These are phyloP conservation scores for Claviceps sp. DNA, from an alignment of 2,329 filamentous ascomycete species.

Conservation along the genomic window DNA sequence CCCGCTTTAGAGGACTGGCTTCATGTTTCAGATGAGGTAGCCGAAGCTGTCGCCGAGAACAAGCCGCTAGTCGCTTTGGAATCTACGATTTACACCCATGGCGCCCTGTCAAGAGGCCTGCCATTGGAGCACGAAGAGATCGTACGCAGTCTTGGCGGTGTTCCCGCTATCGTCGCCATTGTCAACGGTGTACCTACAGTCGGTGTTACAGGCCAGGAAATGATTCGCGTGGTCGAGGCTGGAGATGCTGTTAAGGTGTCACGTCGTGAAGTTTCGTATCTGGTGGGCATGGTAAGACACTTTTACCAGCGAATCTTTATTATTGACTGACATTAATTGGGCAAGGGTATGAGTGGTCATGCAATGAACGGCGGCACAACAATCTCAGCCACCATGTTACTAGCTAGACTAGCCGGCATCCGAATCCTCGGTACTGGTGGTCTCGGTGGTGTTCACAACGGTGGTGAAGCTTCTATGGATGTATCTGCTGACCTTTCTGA, in stretches of 20 bases:
- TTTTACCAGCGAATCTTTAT: constrained; percentile 2
- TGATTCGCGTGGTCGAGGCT: constrained; percentile 55
- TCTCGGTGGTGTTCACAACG: constrained; percentile 85
- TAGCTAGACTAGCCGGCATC: constrained; percentile 78
- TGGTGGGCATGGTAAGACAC: constrained; percentile 57
- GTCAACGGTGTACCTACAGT: constrained; percentile 72
- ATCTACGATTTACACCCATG: constrained; percentile 95
- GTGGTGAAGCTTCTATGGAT: constrained; percentile 76
- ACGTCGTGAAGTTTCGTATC: constrained; percentile 70
- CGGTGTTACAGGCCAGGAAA: constrained; percentile 59
- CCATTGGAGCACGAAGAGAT: constrained; percentile 73
- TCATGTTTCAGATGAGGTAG: constrained; percentile 68
- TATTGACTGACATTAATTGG: neutral
- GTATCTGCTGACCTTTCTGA: constrained; percentile 92
- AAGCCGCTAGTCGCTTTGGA: constrained; percentile 86
- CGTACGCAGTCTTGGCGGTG: constrained; percentile 65
- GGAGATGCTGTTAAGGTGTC: constrained; percentile 71
- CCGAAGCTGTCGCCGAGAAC: constrained; percentile 57
- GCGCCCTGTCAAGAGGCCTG: constrained; percentile 58
- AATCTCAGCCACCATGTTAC: constrained; percentile 81
- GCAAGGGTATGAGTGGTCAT: constrained; percentile 49
- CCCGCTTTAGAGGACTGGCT: constrained; percentile 31
- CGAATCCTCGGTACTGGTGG: constrained; percentile 90
- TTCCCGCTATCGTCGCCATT: constrained; percentile 86
- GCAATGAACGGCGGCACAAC: constrained; percentile 81